These are phyloP conservation scores for Saccharomycopsis fermentans DNA, from an alignment of 805 yeast genomes.

Conservation along the genomic window DNA sequence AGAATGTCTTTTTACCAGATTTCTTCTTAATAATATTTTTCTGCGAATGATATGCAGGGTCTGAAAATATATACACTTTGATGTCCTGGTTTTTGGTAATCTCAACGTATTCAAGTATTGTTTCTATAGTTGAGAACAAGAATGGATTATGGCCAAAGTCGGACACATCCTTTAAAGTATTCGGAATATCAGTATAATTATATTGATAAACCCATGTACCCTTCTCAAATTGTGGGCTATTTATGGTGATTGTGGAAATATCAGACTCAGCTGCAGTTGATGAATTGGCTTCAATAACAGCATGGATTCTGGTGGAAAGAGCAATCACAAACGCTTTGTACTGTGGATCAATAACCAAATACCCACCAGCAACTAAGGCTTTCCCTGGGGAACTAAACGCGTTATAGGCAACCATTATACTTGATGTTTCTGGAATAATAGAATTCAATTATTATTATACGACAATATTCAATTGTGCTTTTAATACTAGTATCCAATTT, in stretches of 20 bases:
- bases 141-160: slow-evolving; percentile 29
- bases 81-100: slow-evolving; percentile 28
- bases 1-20: slow-evolving; percentile 37
- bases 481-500: too few relatives aligned
- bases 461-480: too few relatives aligned
- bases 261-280: slow-evolving; percentile 10
- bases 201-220: slow-evolving; percentile 57
- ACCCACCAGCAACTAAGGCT: slow-evolving; percentile 91
- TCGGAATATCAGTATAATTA: not conserved
- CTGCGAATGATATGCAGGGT: slow-evolving; percentile 83
- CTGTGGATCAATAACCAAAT: slow-evolving; percentile 71
- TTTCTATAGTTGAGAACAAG: slow-evolving; percentile 49
- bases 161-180: slow-evolving; percentile 10
- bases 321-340: slow-evolving; percentile 79
- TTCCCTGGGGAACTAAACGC: slow-evolving; percentile 88
- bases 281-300: slow-evolving; percentile 32
- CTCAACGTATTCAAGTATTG: slow-evolving; percentile 43
- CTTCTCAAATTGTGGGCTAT: slow-evolving; percentile 66
- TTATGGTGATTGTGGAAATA: slow-evolving; percentile 31
- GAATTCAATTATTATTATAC: too few relatives aligned
- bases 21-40: slow-evolving; percentile 30
- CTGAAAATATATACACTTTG: slow-evolving; percentile 62
- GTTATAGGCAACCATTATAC: not conserved
- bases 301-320: slow-evolving; percentile 82
- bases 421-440: too few relatives aligned